A percentile compares a stretch with the other conserved stretches of the same genome.
Conservation (phyloP, 2,329 filamentous ascomycete genomes). For the Aspergillus sp. region DNA sequence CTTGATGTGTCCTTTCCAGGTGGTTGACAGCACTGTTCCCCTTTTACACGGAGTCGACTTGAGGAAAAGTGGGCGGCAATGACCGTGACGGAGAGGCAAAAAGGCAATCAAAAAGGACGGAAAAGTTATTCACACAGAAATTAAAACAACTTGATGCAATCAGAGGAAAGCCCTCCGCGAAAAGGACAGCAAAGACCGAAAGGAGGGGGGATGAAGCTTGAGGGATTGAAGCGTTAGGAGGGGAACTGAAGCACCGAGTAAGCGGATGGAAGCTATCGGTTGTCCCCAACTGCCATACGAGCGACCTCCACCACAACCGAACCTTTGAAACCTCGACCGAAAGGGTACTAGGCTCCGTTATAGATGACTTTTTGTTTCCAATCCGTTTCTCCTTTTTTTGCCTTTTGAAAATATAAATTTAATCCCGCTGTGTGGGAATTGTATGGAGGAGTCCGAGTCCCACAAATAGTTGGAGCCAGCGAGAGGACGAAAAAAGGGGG, state of each 20-base stretch:
- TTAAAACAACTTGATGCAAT: conserved; percentile 14
- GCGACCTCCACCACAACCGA: conserved; percentile 20
- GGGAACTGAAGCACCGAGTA: conserved; percentile 27
- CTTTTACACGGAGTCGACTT: conserved; percentile 24
- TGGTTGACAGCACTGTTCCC: conserved; percentile 14
- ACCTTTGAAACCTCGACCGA: conserved; percentile 16
- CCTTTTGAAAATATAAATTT: conserved; percentile 10
- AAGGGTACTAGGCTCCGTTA: conserved; percentile 5
- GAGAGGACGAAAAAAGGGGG: conserved; percentile 22
- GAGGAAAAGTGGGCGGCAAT: conserved; percentile 18
- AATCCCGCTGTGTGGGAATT: conserved; percentile 17
- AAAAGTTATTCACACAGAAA: conserved; percentile 24
- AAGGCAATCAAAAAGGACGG: conserved; percentile 14
- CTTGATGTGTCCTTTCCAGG: conserved; percentile 9
- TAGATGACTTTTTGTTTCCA: conserved; percentile 3
- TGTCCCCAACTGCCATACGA: conserved; percentile 29
- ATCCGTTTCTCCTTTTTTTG: conserved; percentile 14
- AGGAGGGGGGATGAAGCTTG: conserved; percentile 27
- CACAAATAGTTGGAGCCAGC: conserved; percentile 21
- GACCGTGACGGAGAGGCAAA: conserved; percentile 15
- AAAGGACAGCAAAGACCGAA: conserved; percentile 20
- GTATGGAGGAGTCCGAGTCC: conserved; percentile 15
- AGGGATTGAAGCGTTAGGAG: conserved; percentile 19
- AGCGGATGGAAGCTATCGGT: conserved; percentile 30
- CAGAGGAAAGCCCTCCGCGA: conserved; percentile 17